Evolutionary conservation across 2,329 filamentous ascomycete species (phyloP), one percentile per base, ranked within the genome.

Genomic region (Fusarium sp.): DNA sequence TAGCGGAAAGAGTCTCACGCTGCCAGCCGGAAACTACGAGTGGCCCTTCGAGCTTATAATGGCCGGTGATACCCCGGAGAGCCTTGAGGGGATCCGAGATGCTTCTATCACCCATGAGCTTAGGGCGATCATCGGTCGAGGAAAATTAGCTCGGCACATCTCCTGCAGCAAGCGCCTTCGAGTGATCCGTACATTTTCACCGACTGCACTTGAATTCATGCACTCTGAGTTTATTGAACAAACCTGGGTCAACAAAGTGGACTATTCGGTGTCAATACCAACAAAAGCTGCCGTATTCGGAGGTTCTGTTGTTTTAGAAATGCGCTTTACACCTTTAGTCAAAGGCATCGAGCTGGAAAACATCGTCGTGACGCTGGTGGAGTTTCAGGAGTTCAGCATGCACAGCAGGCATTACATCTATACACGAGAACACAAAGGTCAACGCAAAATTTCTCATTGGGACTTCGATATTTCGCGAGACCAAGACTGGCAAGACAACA

Each of bases 151-250:
- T 73, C 94, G 96, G 80, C 93, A 97, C 75, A 83, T 96, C 47
- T 88, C 91, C 68, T 87, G 92, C 19, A 89, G 89, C 75, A 95
- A 94, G 77, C 89, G 90, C 41, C 78, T 95, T 49, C 87, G 92
- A 33, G 87, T 95, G 49, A 90, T 95, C 49, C 88, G 92, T 51
- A 94, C 92, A 0, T 81, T 94, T 40, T 90, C 92, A 52, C 85
- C 91, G 7, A 89, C 87, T 43, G 90, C 91, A 6, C 83, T 94
- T 58, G 92, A 94, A 75, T 86, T 94, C 65, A 86, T 92, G 53
- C 91, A 97, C 78, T 90, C 92, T 44, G 95, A 97, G 91, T 92
- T 91, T 61, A 93, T 98, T 67, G 94, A 97, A 78, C 97, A 97
- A 75, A 91, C 96, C 62, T 99, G 96, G 96, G 90, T 93, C 3